Evolutionary conservation across 768 basidiomycete genomes (phyloP), one percentile per base, ranked within the genome.

Genomic region (Floccularia luteovirens): DNA sequence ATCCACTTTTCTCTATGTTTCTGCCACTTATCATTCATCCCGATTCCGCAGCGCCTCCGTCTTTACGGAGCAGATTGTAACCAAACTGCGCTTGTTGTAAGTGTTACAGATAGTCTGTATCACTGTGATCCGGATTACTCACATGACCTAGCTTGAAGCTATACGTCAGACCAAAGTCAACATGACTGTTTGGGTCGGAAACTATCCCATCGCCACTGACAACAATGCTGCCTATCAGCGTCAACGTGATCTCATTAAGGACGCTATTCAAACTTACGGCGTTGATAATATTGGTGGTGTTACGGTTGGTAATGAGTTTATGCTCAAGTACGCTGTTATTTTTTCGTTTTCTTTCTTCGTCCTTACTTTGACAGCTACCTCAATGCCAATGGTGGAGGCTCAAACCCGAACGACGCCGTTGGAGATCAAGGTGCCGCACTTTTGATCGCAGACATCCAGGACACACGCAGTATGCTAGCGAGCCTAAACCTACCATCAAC

Each of bases 291-390:
- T 97, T 38, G 65, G 63, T 0, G 94, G 94, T 6, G 53, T 97
- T 27, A 92, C 84, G 10, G 92, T 96, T 24, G 92, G 94, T 24
- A 94, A 96, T 55, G 91, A 94, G 61, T 90, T 77, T 55, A 87
- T 90, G 54, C 70, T 92, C 36, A 77, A 91, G 79, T 83, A 35
- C 2, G 72, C 62, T 30, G 28, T 16, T 31, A 49, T 19, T 40
- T 42, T 27, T 1, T 32, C 6, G 24, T 20, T 17, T 8, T 20
- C 21, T 31, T 11, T 7, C 14, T 20, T 32, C 31, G 22, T 43
- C 47, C 34, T 33, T 4, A 14, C 21, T 23, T 17, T 24, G 24
- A 31, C 45, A 88, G 85, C 56, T 84, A 78, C 46, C 55, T 90
- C 30, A 75, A 54, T 22, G 61, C 50, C 1, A 68, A 74, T 41